Conservation (phyloP, 140 eudicot species). For the Erigeron philadelphicus region DNA sequence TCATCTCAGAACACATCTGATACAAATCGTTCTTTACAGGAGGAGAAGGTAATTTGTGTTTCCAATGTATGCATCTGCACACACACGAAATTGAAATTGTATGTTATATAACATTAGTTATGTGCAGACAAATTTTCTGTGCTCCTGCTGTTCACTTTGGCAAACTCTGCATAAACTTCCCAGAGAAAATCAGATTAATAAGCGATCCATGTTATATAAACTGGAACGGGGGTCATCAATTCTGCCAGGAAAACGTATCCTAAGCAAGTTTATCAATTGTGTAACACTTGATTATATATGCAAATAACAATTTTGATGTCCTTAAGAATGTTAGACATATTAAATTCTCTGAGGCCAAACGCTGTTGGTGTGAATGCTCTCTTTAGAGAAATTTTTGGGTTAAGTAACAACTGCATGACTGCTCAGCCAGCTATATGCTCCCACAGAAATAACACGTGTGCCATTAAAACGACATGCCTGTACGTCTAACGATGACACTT, state of each 20-base stretch:
- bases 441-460: slow-evolving; percentile 36
- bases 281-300: not conserved
- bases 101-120: not conserved
- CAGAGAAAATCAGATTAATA: slow-evolving; percentile 41
- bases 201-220: slow-evolving; percentile 60
- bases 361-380: slow-evolving; percentile 49
- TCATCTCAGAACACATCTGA: slow-evolving; percentile 25
- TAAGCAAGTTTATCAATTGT: slow-evolving; percentile 22
- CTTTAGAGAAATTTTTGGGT: slow-evolving; percentile 54
- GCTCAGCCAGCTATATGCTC: slow-evolving; percentile 35
- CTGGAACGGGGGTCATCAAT: slow-evolving; percentile 34
- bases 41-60: slow-evolving; percentile 21
- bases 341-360: slow-evolving; percentile 56
- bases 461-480: slow-evolving; percentile 52
- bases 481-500: slow-evolving; percentile 35
- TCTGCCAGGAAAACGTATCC: slow-evolving; percentile 76
- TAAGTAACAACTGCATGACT: slow-evolving; percentile 25
- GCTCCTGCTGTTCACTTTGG: slow-evolving; percentile 63
- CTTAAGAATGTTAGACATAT: slow-evolving; percentile 45
- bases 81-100: not conserved
- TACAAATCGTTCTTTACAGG: slow-evolving; percentile 21
- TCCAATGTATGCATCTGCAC: too few species aligned
- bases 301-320: slow-evolving; percentile 13
- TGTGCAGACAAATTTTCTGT: slow-evolving; percentile 35
- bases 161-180: slow-evolving; percentile 36